Base-by-base conservation (phyloP, 2,329 filamentous ascomycete genomes). In the Penicillium brevicompactum region DNA sequence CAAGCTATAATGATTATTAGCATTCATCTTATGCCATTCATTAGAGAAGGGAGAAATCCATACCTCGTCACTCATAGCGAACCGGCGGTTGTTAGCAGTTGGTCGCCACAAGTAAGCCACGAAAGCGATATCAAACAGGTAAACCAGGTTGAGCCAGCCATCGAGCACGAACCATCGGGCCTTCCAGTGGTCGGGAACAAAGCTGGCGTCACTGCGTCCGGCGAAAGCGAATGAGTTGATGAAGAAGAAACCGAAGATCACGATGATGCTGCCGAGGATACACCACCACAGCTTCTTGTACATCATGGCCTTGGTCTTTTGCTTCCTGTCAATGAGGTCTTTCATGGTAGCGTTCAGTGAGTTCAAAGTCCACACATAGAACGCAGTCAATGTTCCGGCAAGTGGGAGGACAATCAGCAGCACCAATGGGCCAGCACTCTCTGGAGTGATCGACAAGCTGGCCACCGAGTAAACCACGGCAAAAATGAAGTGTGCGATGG, bases 201-300 rank as follows among this genome's bases (percentile, higher is more conserved):
- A 99, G 73, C 96, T 89, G 0, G 90, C 90, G 61, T 92, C 89
- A 46, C 84, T 85, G 46, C 87, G 86, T 11, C 92, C 92, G 46
- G 92, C 93, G 72, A 99, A 96, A 0, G 90, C 91, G 75, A 97
- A 92, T 65, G 90, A 95, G 80, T 97, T 97, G 80, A 97, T 87
- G 80, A 99, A 97, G 82, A 99, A 97, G 80, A 99, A 99, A 54
- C 83, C 92, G 67, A 99, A 99, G 65, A 97, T 97, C 65, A 97
- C 91, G 46, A 97, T 78, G 70, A 99, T 96, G 72, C 90, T 96
- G 60, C 85, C 81, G 44, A 99, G 82, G 57, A 99, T 96, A 73
- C 91, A 93, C 92, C 92, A 99, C 92, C 95, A 99, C 13, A 99
- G 85, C 74, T 95, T 96, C 78, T 90, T 92, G 78, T 97, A 99